These are phyloP conservation scores for Reutealis trisperma DNA, from an alignment of 345 rosid species.

Conservation along the genomic window DNA sequence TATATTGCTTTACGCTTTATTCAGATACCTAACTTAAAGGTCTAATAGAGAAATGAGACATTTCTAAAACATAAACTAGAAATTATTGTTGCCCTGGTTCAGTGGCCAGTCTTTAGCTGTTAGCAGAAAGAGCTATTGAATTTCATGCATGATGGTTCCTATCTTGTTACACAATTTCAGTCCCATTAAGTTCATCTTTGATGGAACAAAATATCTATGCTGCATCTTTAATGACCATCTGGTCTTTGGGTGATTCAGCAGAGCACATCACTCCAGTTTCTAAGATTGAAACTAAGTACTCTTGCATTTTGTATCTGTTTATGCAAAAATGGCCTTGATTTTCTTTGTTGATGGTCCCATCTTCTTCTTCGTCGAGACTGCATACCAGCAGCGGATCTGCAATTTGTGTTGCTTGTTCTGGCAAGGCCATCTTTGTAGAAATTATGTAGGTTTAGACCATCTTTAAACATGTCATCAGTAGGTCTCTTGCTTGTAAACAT, in stretches of 20 bases:
- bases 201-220: slow-evolving; percentile 22
- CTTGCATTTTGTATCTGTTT: neutral
- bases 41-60: neutral
- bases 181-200: slow-evolving; percentile 1
- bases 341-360: neutral
- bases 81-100: neutral
- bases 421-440: neutral
- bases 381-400: neutral
- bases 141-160: neutral
- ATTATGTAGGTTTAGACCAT: neutral
- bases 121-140: neutral
- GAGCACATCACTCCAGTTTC: slow-evolving; percentile 34
- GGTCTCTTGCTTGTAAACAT: neutral
- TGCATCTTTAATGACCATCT: slow-evolving; percentile 25
- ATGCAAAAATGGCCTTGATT: neutral
- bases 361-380: neutral
- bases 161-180: slow-evolving; percentile 9
- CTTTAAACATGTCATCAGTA: neutral
- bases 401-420: neutral
- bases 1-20: neutral
- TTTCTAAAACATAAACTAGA: neutral
- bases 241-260: slow-evolving; percentile 19
- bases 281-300: slow-evolving; percentile 20
- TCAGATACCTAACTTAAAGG: neutral
- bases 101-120: neutral